Base-by-base conservation (phyloP, 163 green algal genomes). In the Trebouxia gelatinosa region DNA sequence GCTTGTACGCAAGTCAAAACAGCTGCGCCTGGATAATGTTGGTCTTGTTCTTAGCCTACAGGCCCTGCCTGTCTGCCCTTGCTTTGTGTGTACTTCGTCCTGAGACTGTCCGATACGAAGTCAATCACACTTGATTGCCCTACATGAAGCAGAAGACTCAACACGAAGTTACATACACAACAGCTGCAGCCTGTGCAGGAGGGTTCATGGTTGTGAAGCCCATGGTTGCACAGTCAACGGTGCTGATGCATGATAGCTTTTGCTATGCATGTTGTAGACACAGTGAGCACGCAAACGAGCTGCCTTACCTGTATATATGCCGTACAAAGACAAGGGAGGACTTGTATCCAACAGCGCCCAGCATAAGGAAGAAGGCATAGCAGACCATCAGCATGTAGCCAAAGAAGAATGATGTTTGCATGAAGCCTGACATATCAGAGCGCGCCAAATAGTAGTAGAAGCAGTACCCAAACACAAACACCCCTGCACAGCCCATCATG, bases 321-420 rank as follows among this genome's bases (percentile, higher is more conserved):
- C 92, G 85, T 64, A 98, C 94, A 85, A 99, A 99, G 28, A 89
- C 62, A 38, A 97, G 84, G 2, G 85, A 92, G 1, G 94, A 90
- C 5, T 93, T 85, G 87, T 90, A 98, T 32, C 95, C 95, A 21
- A 99, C 87, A 31, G 87, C 92, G 28, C 95, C 95, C 28, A 99
- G 89, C 91, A 98, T 95, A 43, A 98, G 80, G 92, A 98, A 98
- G 84, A 98, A 97, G 54, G 86, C 94, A 70, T 95, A 98, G 90
- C 93, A 97, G 9, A 80, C 37, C 74, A 94, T 92, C 37, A 78
- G 59, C 87, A 97, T 98, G 90, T 98, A 99, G 38, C 95, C 93
- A 80, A 99, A 99, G 89, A 97, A 99, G 86, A 98, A 99, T 46
- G 46, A 78, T 28, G 68, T 81, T 83, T 90, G 89, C 92, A 98